phyloP scores from a whole-genome alignment of 2,329 filamentous ascomycete species.

The Colletotrichum sojae region DNA sequence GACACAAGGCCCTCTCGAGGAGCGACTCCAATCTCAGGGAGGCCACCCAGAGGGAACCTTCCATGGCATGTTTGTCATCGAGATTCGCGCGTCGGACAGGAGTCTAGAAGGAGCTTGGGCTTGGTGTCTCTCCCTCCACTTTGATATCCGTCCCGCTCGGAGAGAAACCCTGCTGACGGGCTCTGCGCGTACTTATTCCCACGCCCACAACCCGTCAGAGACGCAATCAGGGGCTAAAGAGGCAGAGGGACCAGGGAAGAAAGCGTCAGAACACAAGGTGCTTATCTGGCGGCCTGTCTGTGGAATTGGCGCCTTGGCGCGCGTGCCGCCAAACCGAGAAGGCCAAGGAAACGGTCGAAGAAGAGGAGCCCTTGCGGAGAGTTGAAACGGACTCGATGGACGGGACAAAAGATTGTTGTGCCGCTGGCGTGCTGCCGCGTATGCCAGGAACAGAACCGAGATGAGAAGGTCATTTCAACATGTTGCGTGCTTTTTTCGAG shows the following conservation, averaged over 20 bases:
- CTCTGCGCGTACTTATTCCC: neutral
- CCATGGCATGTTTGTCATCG: conserved; percentile 22
- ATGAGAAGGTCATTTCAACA: conserved; percentile 5
- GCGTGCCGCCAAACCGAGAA: conserved; percentile 35
- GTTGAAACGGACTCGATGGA: neutral
- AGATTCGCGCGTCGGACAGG: conserved; percentile 11
- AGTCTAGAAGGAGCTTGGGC: conserved; percentile 17
- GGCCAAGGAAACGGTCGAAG: conserved; percentile 26
- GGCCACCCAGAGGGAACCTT: neutral
- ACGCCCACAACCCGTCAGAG: neutral
- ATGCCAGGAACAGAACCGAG: conserved; percentile 23
- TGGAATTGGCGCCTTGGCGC: conserved; percentile 35
- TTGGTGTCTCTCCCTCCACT: neutral
- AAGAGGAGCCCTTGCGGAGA: neutral
- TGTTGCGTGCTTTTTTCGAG: conserved; percentile 10
- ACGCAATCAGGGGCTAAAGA: neutral
- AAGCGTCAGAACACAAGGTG: conserved; percentile 10
- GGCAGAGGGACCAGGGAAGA: neutral
- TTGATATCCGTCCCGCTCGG: conserved; percentile 10
- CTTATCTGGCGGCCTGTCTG: conserved; percentile 20
- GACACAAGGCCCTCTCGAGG: neutral
- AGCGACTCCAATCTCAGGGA: neutral
- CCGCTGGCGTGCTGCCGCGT: conserved; percentile 1
- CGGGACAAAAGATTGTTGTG: neutral
- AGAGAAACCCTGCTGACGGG: neutral